phyloP scores from a whole-genome alignment of 2,329 filamentous ascomycete genomes.

The Venturia pyrina region DNA sequence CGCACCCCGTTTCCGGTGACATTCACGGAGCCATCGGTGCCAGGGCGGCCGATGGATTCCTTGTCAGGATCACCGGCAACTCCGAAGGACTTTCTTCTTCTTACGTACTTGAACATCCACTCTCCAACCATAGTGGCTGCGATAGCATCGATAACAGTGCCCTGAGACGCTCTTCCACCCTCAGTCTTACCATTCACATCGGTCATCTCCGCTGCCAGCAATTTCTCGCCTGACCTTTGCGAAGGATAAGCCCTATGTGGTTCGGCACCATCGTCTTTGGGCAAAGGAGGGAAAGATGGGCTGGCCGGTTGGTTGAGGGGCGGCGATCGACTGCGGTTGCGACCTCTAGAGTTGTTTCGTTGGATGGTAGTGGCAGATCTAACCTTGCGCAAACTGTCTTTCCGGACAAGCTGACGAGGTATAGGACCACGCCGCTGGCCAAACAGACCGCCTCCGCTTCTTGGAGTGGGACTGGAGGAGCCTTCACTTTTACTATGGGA shows the following conservation, averaged over 20 bases:
- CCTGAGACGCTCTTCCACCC: constrained; percentile 31
- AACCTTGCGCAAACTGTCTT: constrained; percentile 65
- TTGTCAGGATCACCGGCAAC: constrained; percentile 46
- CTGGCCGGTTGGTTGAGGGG: constrained; percentile 63
- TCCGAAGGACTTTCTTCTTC: constrained; percentile 82
- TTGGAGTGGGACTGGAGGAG: constrained; percentile 63
- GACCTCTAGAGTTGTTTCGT: constrained; percentile 37
- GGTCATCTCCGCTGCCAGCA: neutral
- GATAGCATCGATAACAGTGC: constrained; percentile 87
- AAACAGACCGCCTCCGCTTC: constrained; percentile 29
- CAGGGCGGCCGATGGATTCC: constrained; percentile 38
- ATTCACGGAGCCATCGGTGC: constrained; percentile 53
- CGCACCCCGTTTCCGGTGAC: constrained; percentile 57
- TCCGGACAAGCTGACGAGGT: constrained; percentile 35
- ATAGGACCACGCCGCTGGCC: constrained; percentile 23
- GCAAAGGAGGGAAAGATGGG: constrained; percentile 61
- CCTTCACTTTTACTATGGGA: constrained; percentile 63
- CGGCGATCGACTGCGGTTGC: constrained; percentile 39
- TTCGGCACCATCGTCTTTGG: constrained; percentile 60
- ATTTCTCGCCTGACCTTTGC: constrained; percentile 14
- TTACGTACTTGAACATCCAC: constrained; percentile 89
- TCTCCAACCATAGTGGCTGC: constrained; percentile 98
- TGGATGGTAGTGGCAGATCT: constrained; percentile 71
- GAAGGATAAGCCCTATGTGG: constrained; percentile 35
- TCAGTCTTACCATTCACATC: constrained; percentile 1